Conservation (phyloP, 371 early-diverging fungal genomes). For the Syncephalastrum sp. region DNA sequence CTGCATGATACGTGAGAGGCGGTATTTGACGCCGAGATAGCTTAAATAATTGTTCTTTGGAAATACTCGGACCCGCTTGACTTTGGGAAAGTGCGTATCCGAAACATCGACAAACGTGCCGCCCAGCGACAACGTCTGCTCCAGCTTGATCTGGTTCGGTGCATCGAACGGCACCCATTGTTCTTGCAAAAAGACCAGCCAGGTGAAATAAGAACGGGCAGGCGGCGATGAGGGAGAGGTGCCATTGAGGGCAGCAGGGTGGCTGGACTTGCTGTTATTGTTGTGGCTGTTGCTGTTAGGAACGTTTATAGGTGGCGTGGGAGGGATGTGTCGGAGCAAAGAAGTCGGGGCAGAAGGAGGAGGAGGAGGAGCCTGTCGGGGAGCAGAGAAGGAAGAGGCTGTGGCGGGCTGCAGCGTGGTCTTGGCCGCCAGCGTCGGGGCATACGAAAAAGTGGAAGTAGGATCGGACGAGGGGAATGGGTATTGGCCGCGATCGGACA, state of each 20-base stretch:
- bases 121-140: constrained; percentile 31
- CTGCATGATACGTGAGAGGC: constrained; percentile 37
- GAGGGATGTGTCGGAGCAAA: too few species aligned
- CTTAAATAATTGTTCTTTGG: constrained; percentile 32
- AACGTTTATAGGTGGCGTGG: background rate
- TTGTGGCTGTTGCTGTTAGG: constrained; percentile 5
- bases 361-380: constrained; percentile 1
- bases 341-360: too few species aligned
- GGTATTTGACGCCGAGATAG: constrained; percentile 38
- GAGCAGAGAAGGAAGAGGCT: background rate
- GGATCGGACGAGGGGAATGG: too few species aligned
- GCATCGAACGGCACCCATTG: constrained; percentile 39
- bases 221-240: constrained; percentile 6
- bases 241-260: background rate
- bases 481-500: too few species aligned
- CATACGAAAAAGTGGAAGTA: too few species aligned
- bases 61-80: constrained; percentile 37
- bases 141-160: constrained; percentile 29
- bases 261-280: background rate
- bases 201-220: constrained; percentile 19
- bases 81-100: constrained; percentile 35
- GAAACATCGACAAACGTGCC: constrained; percentile 41
- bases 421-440: too few species aligned
- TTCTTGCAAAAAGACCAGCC: constrained; percentile 40
- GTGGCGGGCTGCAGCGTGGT: too few species aligned